Percentiles rank a stretch among this genome's conserved stretches.
Conservation (phyloP, 148 eudicot species). For the Drosera capensis region DNA sequence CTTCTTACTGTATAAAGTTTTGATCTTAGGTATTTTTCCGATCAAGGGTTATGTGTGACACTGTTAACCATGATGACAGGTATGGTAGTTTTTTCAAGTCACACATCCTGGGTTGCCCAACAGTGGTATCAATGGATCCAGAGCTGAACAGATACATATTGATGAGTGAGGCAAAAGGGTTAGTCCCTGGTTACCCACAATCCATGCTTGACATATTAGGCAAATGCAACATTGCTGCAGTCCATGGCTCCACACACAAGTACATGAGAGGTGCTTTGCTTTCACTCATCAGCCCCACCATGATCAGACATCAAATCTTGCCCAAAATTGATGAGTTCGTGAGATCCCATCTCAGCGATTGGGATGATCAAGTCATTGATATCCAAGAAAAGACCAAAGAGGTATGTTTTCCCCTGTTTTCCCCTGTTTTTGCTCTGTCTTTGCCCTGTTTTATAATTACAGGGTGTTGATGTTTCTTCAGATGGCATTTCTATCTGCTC, state of each 20-base stretch:
- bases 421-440: neutral
- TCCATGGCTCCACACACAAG: constrained; percentile 89
- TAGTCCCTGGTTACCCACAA: constrained; percentile 90
- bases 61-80: constrained; percentile 15
- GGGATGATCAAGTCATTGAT: constrained; percentile 57
- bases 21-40: too few species aligned
- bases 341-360: constrained; percentile 64
- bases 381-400: constrained; percentile 83
- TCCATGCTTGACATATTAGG: constrained; percentile 88
- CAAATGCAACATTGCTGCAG: constrained; percentile 91
- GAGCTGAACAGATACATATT: constrained; percentile 69
- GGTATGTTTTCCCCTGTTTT: constrained; percentile 22
- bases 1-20: too few species aligned
- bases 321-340: constrained; percentile 77
- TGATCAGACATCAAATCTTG: constrained; percentile 56
- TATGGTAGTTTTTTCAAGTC: constrained; percentile 84
- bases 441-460: neutral
- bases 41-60: neutral
- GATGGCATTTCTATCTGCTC: constrained; percentile 79
- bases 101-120: constrained; percentile 85
- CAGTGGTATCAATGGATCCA: constrained; percentile 86
- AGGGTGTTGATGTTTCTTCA: constrained; percentile 10
- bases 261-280: constrained; percentile 91
- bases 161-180: constrained; percentile 74
- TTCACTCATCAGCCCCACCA: constrained; percentile 61